Evolutionary conservation across 2,329 filamentous ascomycete species (phyloP).

Genomic region (Exophiala alcalophila): DNA sequence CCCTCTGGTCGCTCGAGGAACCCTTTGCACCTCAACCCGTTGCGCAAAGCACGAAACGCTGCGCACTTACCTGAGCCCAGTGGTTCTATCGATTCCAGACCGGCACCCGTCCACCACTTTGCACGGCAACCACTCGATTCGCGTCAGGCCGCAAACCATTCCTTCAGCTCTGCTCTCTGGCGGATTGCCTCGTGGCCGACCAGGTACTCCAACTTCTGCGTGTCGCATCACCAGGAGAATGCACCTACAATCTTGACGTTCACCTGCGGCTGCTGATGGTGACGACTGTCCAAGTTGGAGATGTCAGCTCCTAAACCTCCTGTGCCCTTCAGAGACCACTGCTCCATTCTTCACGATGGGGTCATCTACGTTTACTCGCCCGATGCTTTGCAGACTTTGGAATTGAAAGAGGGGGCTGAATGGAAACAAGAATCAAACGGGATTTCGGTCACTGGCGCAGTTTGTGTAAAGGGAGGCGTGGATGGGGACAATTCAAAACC

Average conservation of each 20-base stretch:
- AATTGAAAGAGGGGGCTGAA: slow-evolving; percentile 63
- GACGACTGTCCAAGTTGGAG: slow-evolving; percentile 22
- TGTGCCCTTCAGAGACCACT: slow-evolving; percentile 69
- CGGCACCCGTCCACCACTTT: neutral
- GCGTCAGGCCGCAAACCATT: neutral
- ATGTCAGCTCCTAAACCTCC: slow-evolving; percentile 74
- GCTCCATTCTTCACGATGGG: slow-evolving; percentile 75
- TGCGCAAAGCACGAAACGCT: neutral
- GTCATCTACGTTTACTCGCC: slow-evolving; percentile 81
- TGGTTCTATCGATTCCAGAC: neutral
- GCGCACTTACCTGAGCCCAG: neutral
- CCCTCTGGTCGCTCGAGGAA: slow-evolving; percentile 20
- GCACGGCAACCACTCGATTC: neutral
- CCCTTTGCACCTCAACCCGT: slow-evolving; percentile 3
- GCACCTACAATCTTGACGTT: slow-evolving; percentile 16
- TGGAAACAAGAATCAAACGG: slow-evolving; percentile 69
- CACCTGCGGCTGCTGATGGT: slow-evolving; percentile 4
- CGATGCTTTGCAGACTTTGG: slow-evolving; percentile 70
- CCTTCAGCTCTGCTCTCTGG: neutral
- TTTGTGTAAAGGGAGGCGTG: slow-evolving; percentile 70
- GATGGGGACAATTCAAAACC: slow-evolving; percentile 55
- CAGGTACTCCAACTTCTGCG: too few relatives aligned
- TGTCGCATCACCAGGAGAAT: slow-evolving; percentile 10
- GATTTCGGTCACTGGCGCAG: slow-evolving; percentile 67
- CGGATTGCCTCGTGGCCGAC: neutral